Conservation (phyloP, 169 alveolate genomes). For the Plasmodium vivax region DNA sequence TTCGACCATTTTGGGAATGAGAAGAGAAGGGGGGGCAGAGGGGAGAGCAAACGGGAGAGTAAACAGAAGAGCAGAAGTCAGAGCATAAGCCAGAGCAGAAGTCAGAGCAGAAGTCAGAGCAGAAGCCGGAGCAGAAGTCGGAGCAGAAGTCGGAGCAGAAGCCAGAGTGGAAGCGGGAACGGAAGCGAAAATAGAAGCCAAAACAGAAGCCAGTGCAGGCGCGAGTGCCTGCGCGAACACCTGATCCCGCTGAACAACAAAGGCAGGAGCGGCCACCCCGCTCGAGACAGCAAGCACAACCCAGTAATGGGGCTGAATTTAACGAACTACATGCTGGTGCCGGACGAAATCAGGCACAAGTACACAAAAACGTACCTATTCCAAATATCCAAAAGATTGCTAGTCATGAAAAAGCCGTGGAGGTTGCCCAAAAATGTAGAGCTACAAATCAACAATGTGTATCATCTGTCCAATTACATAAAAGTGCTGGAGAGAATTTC, state of each 20-base stretch:
- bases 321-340: slow-evolving; percentile 60
- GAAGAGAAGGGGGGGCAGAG: not conserved
- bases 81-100: no score
- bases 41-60: no score
- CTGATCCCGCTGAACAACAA: not conserved
- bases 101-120: no score
- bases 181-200: not conserved
- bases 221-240: not conserved
- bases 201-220: not conserved
- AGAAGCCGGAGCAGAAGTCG: no score
- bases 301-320: slow-evolving; percentile 41
- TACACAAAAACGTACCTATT: slow-evolving; percentile 68
- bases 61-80: no score
- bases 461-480: slow-evolving; percentile 78
- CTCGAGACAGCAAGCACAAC: slow-evolving; percentile 9
- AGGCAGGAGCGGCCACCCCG: not conserved
- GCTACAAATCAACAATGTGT: slow-evolving; percentile 81
- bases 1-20: slow-evolving; percentile 21
- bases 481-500: slow-evolving; percentile 80
- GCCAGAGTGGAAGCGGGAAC: not conserved
- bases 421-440: slow-evolving; percentile 82
- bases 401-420: slow-evolving; percentile 87
- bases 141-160: no score
- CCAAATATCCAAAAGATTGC: slow-evolving; percentile 76
- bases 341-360: slow-evolving; percentile 73